Percentiles rank a stretch among this genome's conserved stretches.
These are phyloP conservation scores for Globomyces pollinis-pini DNA, from an alignment of 192 early-diverging fungal genomes.

Conservation along the genomic window DNA sequence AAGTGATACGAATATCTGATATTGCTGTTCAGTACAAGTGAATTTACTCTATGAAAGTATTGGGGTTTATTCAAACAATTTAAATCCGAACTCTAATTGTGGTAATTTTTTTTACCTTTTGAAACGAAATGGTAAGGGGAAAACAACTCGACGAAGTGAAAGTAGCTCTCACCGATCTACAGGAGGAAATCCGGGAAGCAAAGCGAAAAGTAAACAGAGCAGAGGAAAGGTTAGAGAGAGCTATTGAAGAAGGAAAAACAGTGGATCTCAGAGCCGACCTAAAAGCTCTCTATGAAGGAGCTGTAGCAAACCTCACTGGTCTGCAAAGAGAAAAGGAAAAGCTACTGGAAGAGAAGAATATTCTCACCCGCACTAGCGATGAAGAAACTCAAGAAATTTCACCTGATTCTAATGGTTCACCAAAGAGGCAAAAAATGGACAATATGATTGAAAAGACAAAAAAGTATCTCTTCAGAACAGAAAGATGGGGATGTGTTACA, in stretches of 20 bases:
- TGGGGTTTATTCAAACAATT: too few relatives aligned
- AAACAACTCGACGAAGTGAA: not conserved
- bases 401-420: too few relatives aligned
- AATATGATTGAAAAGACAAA: too few relatives aligned
- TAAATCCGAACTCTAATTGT: too few relatives aligned
- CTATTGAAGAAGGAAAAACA: not conserved
- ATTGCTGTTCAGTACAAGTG: too few relatives aligned
- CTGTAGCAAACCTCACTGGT: not conserved
- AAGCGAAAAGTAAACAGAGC: not conserved
- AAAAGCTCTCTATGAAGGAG: not conserved
- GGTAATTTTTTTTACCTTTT: not conserved
- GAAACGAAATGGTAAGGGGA: not conserved
- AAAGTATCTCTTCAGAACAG: too few relatives aligned
- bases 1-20: too few relatives aligned
- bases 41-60: too few relatives aligned
- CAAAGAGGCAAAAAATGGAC: too few relatives aligned
- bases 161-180: not conserved
- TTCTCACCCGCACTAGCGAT: too few relatives aligned
- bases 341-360: not conserved
- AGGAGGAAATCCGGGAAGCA: not conserved
- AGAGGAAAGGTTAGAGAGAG: not conserved
- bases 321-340: not conserved
- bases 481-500: too few relatives aligned
- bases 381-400: too few relatives aligned
- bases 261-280: not conserved